Base-by-base conservation (phyloP, 257 asterid genomes). In the Salvia miltiorrhiza region DNA sequence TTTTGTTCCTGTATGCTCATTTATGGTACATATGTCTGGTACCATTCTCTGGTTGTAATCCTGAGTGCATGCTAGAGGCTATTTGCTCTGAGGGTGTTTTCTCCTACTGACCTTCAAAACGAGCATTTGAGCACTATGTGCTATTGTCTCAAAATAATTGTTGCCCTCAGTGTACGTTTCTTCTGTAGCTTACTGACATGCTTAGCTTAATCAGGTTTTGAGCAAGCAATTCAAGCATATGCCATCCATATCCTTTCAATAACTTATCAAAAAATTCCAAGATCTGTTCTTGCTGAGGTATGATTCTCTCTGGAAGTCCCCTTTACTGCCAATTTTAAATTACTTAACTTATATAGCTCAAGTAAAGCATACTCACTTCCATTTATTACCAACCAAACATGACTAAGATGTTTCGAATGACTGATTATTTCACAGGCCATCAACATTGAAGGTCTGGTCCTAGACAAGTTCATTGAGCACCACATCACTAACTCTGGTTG, bases 201-300 rank as follows among this genome's bases (percentile, higher is more conserved):
- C 54, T 30, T 63, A 12, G 9, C 23, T 70, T 70, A 19, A 59
- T 70, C 79, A 93, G 98, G 98, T 76, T 90, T 90, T 56, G 97
- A 88, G 76, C 93, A 88, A 84, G 98, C 97, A 69, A 80, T 90
- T 74, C 97, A 82, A 75, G 90, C 82, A 67, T 93, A 87, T 74
- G 93, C 96, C 44, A 59, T 93, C 70, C 97, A 88, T 69, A 82
- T 88, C 65, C 92, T 93, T 57, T 87, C 95, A 52, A 81, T 93
- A 65, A 85, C 96, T 74, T 86, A 90, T 74, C 95, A 79, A 67
- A 90, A 79, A 62, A 83, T 87, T 55, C 81, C 92, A 1, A 85
- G 93, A 73, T 50, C 96, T 55, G 80, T 90, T 62, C 84, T 93
- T 63, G 98, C 98, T 24, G 97, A 90, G 98, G 98, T 92, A 86